These are phyloP conservation scores for Artomyces pyxidatus DNA, from an alignment of 768 basidiomycete genomes.

Conservation along the genomic window DNA sequence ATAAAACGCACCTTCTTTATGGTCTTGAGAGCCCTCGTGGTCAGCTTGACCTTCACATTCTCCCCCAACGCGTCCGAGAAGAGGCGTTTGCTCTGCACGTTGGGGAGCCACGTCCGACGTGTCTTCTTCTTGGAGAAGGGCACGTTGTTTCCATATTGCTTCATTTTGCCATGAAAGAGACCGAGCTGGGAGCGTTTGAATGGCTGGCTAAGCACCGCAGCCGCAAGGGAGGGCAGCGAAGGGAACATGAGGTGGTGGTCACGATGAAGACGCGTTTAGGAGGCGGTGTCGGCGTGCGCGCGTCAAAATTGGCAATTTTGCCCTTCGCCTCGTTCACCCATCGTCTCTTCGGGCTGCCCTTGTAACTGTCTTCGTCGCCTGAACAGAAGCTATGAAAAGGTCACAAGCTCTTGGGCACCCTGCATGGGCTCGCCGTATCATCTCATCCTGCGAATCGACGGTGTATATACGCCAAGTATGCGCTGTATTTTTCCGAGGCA, in stretches of 20 bases:
- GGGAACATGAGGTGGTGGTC: conserved; percentile 26
- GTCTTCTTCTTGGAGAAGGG: conserved; percentile 88
- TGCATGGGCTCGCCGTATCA: too few relatives aligned
- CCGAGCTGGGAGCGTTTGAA: conserved; percentile 79
- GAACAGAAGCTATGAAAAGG: too few relatives aligned
- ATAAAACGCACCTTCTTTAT: conserved; percentile 63
- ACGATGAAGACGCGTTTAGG: background rate
- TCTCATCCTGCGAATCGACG: too few relatives aligned
- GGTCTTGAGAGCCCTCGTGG: conserved; percentile 68
- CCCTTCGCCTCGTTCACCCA: too few relatives aligned
- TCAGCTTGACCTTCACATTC: conserved; percentile 58
- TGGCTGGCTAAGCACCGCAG: conserved; percentile 42
- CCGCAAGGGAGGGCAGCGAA: conserved; percentile 21
- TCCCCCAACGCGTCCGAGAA: conserved; percentile 56
- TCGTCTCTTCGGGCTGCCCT: too few relatives aligned
- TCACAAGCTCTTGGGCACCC: too few relatives aligned
- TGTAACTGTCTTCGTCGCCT: too few relatives aligned
- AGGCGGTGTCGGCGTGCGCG: background rate
- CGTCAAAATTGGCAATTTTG: too few relatives aligned
- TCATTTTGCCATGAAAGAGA: conserved; percentile 76
- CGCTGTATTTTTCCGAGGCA: too few relatives aligned
- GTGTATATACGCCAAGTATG: too few relatives aligned
- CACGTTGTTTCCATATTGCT: conserved; percentile 81
- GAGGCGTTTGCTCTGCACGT: conserved; percentile 71
- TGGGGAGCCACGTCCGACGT: conserved; percentile 81